Base-by-base conservation (phyloP, 108 stramenopile genomes). In the Conticribra weissflogii region DNA sequence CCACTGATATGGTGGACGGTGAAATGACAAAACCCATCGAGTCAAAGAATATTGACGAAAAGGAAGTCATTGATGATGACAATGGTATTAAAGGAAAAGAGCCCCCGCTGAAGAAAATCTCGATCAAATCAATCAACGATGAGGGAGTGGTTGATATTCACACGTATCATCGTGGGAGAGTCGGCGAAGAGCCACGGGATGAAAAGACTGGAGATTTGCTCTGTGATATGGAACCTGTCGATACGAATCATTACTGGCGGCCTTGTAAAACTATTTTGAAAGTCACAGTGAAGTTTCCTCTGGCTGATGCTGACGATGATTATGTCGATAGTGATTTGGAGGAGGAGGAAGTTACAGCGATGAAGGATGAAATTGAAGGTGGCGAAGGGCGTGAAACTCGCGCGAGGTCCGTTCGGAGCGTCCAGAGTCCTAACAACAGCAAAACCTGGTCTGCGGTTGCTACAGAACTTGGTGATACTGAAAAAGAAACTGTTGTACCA, bases 131-230 rank as follows among this genome's bases (percentile, higher is more conserved):
- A 36, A 33, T 66, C 18, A 54, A 61, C 32, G 62, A 71, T 36
- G 59, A 71, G 3, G 64, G 63, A 2, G 24, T 54, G 15, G 53
- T 94, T 4, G 89, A 94, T 63, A 83, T 86, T 69, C 85, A 88
- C 53, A 67, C 85, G 0, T 94, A 94, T 61, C 92, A 94, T 54
- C 72, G 78, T 27, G 92, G 92, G 18, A 62, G 88, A 14, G 89
- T 85, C 52, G 93, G 93, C 25, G 31, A 79, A 25, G 93, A 94
- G 68, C 74, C 85, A 24, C 79, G 93, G n/a, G 68, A 79, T 54
- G 33, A 63, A 4, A 49, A 51, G 24, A 82, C 78, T 5, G 92
- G 89, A 19, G 83, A 85, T 47, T 66, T 93, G 27, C 47, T 88
- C n/a, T 84, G 76, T 55, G 76, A 86, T 55, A 23, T 63, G 12